A percentile compares a stretch with the other conserved stretches of the same genome.
Evolutionary conservation across 1,139 yeast species (phyloP).

Genomic region (Pichia sp.): DNA sequence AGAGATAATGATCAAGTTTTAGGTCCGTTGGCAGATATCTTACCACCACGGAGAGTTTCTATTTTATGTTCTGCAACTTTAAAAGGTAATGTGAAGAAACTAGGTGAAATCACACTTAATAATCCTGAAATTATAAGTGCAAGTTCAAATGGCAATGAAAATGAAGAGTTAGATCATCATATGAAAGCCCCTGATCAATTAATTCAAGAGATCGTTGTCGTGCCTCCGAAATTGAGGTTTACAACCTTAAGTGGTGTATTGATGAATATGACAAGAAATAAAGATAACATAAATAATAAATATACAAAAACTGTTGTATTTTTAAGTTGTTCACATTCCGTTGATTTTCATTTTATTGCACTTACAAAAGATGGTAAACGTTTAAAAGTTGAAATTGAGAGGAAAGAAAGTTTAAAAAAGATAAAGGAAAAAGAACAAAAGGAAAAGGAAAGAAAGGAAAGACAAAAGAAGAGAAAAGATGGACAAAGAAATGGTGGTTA

Average conservation of each 20-base stretch:
- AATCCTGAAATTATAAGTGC: slow-evolving; percentile 37
- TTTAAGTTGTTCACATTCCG: slow-evolving; percentile 91
- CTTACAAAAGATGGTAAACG: slow-evolving; percentile 54
- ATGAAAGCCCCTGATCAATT: slow-evolving; percentile 85
- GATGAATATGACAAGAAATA: slow-evolving; percentile 38
- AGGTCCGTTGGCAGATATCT: slow-evolving; percentile 40
- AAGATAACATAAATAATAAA: slow-evolving; percentile 8
- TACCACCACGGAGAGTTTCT: slow-evolving; percentile 69
- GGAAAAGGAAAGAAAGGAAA: slow-evolving; percentile 27
- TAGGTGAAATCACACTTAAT: slow-evolving; percentile 61
- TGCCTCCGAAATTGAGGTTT: slow-evolving; percentile 85
- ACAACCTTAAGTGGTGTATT: slow-evolving; percentile 72
- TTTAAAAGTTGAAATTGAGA: slow-evolving; percentile 24
- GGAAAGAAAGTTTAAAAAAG: slow-evolving; percentile 14
- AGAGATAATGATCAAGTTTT: slow-evolving; percentile 31
- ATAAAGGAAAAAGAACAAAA: slow-evolving; percentile 13
- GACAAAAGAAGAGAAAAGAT: slow-evolving; percentile 7
- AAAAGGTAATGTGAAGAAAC: slow-evolving; percentile 68
- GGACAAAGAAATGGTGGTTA: slow-evolving; percentile 15
- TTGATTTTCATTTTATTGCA: slow-evolving; percentile 79
- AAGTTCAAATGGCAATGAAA: slow-evolving; percentile 36
- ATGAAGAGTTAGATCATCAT: slow-evolving; percentile 21
- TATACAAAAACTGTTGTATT: slow-evolving; percentile 68
- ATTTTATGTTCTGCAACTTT: slow-evolving; percentile 93
- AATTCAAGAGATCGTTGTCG: slow-evolving; percentile 67